Conservation (phyloP, 768 basidiomycete species). For the Boletus reticulatus region DNA sequence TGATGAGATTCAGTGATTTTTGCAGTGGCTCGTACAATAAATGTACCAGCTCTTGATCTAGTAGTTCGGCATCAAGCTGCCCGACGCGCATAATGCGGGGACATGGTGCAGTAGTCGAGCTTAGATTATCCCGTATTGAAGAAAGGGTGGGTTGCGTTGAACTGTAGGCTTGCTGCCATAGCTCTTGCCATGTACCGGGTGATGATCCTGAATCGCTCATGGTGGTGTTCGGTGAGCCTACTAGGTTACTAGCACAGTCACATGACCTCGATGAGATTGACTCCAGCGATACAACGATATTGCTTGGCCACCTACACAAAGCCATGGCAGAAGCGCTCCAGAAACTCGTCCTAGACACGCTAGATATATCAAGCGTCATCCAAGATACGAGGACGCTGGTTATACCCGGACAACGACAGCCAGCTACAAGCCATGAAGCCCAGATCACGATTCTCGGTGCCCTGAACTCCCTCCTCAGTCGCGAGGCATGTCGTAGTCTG, state of each 20-base stretch:
- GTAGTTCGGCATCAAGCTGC: slow-evolving; percentile 86
- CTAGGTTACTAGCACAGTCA: slow-evolving; percentile 1
- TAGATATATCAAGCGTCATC: slow-evolving; percentile 56
- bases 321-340: slow-evolving; percentile 78
- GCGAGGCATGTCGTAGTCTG: slow-evolving; percentile 57
- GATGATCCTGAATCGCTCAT: slow-evolving; percentile 16
- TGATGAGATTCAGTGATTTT: slow-evolving; percentile 64
- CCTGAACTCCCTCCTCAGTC: slow-evolving; percentile 84
- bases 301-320: not conserved
- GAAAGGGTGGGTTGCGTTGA: slow-evolving; percentile 54
- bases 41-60: slow-evolving; percentile 84
- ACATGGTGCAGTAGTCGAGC: slow-evolving; percentile 26
- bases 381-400: slow-evolving; percentile 66
- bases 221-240: not conserved
- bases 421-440: slow-evolving; percentile 65
- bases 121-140: slow-evolving; percentile 43
- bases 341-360: slow-evolving; percentile 70
- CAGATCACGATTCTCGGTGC: slow-evolving; percentile 88
- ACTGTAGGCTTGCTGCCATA: slow-evolving; percentile 67
- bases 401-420: slow-evolving; percentile 58
- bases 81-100: slow-evolving; percentile 75
- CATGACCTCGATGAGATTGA: slow-evolving; percentile 23
- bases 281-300: not conserved
- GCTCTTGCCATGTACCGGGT: slow-evolving; percentile 20
- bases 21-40: slow-evolving; percentile 80